A percentile compares a stretch with the other conserved stretches of the same genome.
Evolutionary conservation across 768 basidiomycete genomes (phyloP).

Genomic region (Mycena indigotica): DNA sequence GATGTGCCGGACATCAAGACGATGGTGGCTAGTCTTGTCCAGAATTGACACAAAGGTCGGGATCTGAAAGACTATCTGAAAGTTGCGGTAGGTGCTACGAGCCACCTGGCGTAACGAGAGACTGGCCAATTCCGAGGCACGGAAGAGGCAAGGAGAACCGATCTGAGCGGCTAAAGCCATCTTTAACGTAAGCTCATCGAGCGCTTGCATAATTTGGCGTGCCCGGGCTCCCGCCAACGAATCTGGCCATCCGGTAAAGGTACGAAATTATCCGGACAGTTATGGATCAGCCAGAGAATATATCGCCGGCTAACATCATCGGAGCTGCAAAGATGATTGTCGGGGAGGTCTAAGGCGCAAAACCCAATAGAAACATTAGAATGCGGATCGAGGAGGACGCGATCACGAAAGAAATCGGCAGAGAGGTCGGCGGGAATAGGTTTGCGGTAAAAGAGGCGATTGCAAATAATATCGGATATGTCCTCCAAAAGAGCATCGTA

Average conservation of each 20-base stretch:
- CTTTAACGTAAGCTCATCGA: not conserved
- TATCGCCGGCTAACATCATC: too few relatives aligned
- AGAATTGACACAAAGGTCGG: not conserved
- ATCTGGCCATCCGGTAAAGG: not conserved
- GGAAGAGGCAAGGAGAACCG: conserved; percentile 1
- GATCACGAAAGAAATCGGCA: not conserved
- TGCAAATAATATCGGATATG: not conserved
- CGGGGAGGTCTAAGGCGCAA: conserved; percentile 3
- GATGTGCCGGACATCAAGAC: not conserved
- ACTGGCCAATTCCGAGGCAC: not conserved
- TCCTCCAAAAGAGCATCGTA: conserved; percentile 1
- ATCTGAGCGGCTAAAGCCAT: not conserved
- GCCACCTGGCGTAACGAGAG: conserved; percentile 1
- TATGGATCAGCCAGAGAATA: too few relatives aligned
- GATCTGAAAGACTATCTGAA: conserved; percentile 10
- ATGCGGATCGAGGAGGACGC: not conserved
- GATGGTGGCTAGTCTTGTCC: conserved; percentile 3
- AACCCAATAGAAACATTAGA: conserved; percentile 1
- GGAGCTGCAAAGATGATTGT: conserved; percentile 5
- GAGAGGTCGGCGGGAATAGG: conserved; percentile 4
- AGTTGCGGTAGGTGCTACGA: conserved; percentile 5
- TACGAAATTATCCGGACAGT: too few relatives aligned
- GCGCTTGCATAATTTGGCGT: conserved; percentile 1
- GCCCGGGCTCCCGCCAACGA: not conserved
- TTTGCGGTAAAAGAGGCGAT: conserved; percentile 3